Evolutionary conservation across 108 stramenopile genomes (phyloP).

Genomic region (Bacterosira constricta): DNA sequence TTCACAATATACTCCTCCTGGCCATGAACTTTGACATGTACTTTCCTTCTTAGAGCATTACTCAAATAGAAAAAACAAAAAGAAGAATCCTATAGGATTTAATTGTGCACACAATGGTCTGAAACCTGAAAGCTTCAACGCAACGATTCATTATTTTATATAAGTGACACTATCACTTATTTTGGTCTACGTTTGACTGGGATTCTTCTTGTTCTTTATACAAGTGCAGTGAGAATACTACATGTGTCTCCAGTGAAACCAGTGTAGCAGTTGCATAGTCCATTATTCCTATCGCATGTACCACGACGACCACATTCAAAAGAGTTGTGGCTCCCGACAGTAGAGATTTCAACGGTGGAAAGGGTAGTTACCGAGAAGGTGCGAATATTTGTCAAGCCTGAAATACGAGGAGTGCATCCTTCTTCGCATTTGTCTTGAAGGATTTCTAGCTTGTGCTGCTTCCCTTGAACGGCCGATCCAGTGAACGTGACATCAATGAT

Average conservation of each 20-base stretch:
- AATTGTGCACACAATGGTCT: too few species aligned
- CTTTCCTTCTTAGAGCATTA: too few species aligned
- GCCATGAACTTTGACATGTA: too few species aligned
- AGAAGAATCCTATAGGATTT: too few species aligned
- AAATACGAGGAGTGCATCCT: conserved; percentile 61
- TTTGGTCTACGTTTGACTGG: too few species aligned
- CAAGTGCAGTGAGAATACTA: conserved; percentile 28
- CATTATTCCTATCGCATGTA: conserved; percentile 68
- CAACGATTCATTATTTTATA: too few species aligned
- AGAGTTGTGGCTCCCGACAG: conserved; percentile 49
- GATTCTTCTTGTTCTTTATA: conserved; percentile 7
- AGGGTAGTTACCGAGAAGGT: conserved; percentile 35
- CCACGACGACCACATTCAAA: conserved; percentile 79
- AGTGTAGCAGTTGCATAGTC: conserved; percentile 73
- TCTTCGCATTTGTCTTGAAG: conserved; percentile 41
- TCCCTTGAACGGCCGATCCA: conserved; percentile 54
- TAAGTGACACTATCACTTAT: too few species aligned
- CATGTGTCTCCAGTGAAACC: conserved; percentile 58
- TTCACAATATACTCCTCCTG: too few species aligned
- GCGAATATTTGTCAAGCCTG: conserved; percentile 45
- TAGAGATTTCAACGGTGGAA: conserved; percentile 47
- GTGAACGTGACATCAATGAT: conserved; percentile 53
- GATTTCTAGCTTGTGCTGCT: conserved; percentile 62
- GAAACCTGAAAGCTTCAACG: too few species aligned
- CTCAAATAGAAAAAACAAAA: too few species aligned